Base-by-base conservation (phyloP, 1,284 basidiomycete species). In the Malassezia brasiliensis region DNA sequence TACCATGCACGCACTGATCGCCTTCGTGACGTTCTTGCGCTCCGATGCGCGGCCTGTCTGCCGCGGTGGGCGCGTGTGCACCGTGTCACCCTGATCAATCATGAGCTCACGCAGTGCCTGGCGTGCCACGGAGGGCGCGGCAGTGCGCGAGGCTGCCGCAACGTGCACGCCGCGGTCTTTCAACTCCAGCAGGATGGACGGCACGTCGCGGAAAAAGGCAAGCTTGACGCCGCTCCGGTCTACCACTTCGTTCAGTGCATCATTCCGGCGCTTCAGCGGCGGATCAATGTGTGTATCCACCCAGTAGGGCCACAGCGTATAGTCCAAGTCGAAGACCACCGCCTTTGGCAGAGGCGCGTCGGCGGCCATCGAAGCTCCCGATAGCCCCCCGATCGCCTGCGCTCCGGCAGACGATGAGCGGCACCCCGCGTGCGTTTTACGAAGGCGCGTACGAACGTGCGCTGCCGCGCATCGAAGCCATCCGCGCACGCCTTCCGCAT, bases 261-360 rank as follows among this genome's bases (percentile, higher is more conserved):
- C 36, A 0, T 59, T 61, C 8, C 57, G 45, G 1, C 68, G 56
- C 22, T 60, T 62, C 0, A 73, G 48, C 0, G 71, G 71, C 1
- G 64, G 52, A 32, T 66, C 63, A 8, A 73, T 62, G 49, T 70
- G 66, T 3, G 68, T 70, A 19, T 72, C 68, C 9, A 72, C 69
- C 68, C 68, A 71, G 3, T 64, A 49, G 9, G 69, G 70, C 71
- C 71, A 74, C 1, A 71, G 54, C 3, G 71, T 74, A 35, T 73
- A 74, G 47, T 72, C 69, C 17, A 72, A 49, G 41, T 72, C 69
- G 35, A 73, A 73, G 0, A 65, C 69, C 3, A 66, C 62, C 31
- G 72, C 52, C 19, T 56, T 60, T 2, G 70, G 70, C 9, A 69
- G n/a, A 0, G 53, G 53, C 1, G 37, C 46, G 22, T 15, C 46